These are phyloP conservation scores for Pythium phragmiticola DNA, from an alignment of 352 stramenopile species.

Conservation along the genomic window DNA sequence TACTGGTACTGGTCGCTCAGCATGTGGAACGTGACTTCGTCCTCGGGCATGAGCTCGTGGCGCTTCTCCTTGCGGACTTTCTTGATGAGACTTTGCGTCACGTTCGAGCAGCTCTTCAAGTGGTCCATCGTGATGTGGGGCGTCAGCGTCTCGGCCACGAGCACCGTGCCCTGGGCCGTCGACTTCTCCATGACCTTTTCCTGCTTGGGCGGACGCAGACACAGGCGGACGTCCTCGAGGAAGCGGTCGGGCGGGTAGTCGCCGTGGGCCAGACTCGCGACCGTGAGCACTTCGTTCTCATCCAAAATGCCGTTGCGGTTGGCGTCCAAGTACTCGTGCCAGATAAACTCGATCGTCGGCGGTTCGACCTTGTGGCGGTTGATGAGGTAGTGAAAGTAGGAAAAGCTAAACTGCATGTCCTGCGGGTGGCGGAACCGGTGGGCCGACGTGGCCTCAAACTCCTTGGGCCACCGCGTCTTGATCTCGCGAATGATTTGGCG, in stretches of 20 bases:
- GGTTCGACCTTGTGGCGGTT: constrained; percentile 82
- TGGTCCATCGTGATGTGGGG: constrained; percentile 71
- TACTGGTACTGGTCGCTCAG: constrained; percentile 90
- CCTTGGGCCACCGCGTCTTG: constrained; percentile 72
- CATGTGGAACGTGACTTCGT: constrained; percentile 95
- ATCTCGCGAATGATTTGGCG: constrained; percentile 88
- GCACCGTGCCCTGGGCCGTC: constrained; percentile 51
- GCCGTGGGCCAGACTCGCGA: constrained; percentile 78
- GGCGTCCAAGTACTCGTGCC: constrained; percentile 86
- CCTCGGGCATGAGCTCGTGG: constrained; percentile 70
- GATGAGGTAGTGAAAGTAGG: constrained; percentile 94
- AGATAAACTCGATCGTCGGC: constrained; percentile 79
- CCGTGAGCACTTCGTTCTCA: constrained; percentile 89
- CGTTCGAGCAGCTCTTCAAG: constrained; percentile 46
- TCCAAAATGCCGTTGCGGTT: constrained; percentile 90
- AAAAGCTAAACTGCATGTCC: constrained; percentile 96
- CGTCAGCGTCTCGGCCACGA: constrained; percentile 71
- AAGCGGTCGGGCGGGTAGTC: constrained; percentile 71
- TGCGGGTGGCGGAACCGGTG: constrained; percentile 90
- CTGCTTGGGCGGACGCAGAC: constrained; percentile 64
- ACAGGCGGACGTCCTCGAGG: constrained; percentile 64
- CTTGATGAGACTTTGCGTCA: constrained; percentile 52
- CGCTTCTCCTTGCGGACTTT: constrained; percentile 67
- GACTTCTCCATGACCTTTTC: constrained; percentile 70
- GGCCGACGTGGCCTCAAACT: constrained; percentile 73